Conservation (phyloP, 345 rosid species). For the Salix brachista region DNA sequence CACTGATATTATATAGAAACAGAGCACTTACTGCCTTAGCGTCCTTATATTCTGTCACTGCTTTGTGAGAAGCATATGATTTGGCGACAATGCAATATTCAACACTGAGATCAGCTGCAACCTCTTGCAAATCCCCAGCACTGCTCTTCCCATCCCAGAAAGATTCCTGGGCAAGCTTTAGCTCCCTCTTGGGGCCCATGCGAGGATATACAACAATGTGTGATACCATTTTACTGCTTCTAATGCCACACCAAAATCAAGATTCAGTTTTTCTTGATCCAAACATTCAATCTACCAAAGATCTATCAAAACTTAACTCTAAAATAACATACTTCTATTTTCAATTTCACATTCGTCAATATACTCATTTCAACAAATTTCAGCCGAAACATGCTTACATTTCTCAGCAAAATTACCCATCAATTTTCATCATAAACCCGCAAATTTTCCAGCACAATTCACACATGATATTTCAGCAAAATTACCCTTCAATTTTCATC, state of each 20-base stretch:
- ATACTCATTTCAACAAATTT: too few relatives aligned
- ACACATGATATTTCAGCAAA: too few relatives aligned
- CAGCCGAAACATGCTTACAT: too few relatives aligned
- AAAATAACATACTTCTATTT: too few relatives aligned
- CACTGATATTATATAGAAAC: not conserved
- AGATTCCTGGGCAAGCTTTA: conserved; percentile 90
- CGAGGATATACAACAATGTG: conserved; percentile 98
- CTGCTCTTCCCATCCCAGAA: conserved; percentile 97
- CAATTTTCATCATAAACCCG: too few relatives aligned
- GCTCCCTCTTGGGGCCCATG: conserved; percentile 98
- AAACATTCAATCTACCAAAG: not conserved
- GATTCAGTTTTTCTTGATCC: conserved; percentile 20
- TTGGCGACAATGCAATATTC: conserved; percentile 74
- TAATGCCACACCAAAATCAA: not conserved
- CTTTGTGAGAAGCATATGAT: conserved; percentile 97
- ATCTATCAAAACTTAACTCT: not conserved
- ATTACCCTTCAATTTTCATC: too few relatives aligned
- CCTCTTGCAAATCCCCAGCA: conserved; percentile 81
- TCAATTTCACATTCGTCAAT: too few relatives aligned
- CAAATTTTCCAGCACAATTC: too few relatives aligned
- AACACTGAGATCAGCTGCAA: conserved; percentile 62
- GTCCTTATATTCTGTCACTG: conserved; percentile 86
- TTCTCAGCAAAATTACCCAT: too few relatives aligned
- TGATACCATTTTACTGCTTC: conserved; percentile 65
- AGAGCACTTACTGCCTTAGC: conserved; percentile 72